Base-by-base conservation (phyloP, 2,329 filamentous ascomycete genomes). In the Hypomyces rosellus region DNA sequence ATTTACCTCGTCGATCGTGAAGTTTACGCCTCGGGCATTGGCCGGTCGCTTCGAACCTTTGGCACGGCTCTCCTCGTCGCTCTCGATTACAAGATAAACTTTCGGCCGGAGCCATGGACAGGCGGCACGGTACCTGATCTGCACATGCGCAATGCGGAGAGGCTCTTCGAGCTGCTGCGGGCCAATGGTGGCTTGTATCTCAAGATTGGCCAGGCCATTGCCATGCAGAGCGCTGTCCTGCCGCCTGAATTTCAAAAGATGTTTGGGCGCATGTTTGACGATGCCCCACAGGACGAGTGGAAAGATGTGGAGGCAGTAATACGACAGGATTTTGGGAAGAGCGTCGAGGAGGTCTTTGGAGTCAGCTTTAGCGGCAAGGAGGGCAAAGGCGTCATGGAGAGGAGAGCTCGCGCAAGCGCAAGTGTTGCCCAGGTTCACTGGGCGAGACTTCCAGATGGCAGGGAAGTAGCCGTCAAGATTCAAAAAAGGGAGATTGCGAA, bases 381-480 rank as follows among this genome's bases (percentile, higher is more conserved):
- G 71, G 68, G 88, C 73, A 65, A 81, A 75, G 75, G 86, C 60
- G 49, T 84, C 56, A 80, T 84, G 74, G 80, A 84, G 67, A 70
- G 75, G 38, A 74, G 70, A 50, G 81, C 81, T 7, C 66, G 85
- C 53, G 87, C 86, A 1, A 92, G 87, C 63, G 93, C 93, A 2
- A 95, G 89, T 66, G 92, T 99, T 8, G 93, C 93, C 1, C 93
- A 97, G 70, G 93, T 99, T 2, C 93, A 97, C 66, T 96, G 92
- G 90, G 93, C 93, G 7, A 76, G 85, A 53, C 68, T 97, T 50
- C 71, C 82, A 3, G 92, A 97, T 70, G 93, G 93, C 0, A 78
- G 89, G 44, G 91, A 96, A 73, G 88, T 97, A 18, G 93, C 93
- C 2, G 81, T 99, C 65, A 99, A 99, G 74, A 85, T 99, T 4